These are phyloP conservation scores for Coniferiporia sulphurascens DNA, from an alignment of 1,284 basidiomycete species.

Conservation along the genomic window DNA sequence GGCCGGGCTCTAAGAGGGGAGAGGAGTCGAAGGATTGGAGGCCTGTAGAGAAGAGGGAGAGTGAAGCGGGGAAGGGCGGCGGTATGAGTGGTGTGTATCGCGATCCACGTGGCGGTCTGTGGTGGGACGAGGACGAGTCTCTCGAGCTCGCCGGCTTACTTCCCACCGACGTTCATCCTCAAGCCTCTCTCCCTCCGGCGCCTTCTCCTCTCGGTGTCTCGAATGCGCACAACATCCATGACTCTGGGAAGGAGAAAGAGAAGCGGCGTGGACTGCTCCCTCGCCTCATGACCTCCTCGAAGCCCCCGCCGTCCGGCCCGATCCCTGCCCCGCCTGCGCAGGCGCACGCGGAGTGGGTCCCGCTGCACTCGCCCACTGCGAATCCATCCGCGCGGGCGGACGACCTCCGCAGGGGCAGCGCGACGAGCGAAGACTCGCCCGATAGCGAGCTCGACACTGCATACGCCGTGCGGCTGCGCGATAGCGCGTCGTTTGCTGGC, in stretches of 20 bases:
- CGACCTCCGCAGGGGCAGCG: constrained; percentile 7
- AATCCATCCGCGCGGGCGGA: not conserved
- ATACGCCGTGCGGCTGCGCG: constrained; percentile 10
- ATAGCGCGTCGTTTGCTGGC: not conserved
- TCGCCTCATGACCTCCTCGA: constrained; percentile 3
- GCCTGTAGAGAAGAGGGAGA: too few relatives aligned
- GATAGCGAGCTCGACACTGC: constrained; percentile 14
- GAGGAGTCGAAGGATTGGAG: not conserved
- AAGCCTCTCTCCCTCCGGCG: not conserved
- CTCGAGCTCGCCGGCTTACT: constrained; percentile 57
- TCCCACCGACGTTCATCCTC: not conserved
- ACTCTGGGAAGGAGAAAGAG: not conserved
- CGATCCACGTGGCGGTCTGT: constrained; percentile 57
- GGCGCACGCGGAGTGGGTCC: constrained; percentile 7
- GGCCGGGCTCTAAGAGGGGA: not conserved
- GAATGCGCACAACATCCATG: not conserved
- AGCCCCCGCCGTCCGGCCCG: too few relatives aligned
- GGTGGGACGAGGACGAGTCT: constrained; percentile 66
- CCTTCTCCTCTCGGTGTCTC: not conserved
- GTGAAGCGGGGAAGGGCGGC: constrained; percentile 18
- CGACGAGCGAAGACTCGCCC: not conserved
- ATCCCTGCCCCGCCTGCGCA: too few relatives aligned
- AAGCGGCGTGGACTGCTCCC: constrained; percentile 14
- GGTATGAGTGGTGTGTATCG: constrained; percentile 49
- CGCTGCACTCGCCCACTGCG: not conserved